A percentile compares a stretch with the other conserved stretches of the same genome.
These are phyloP conservation scores for Metschnikowia henanensis DNA, from an alignment of 805 yeast species.

Conservation along the genomic window DNA sequence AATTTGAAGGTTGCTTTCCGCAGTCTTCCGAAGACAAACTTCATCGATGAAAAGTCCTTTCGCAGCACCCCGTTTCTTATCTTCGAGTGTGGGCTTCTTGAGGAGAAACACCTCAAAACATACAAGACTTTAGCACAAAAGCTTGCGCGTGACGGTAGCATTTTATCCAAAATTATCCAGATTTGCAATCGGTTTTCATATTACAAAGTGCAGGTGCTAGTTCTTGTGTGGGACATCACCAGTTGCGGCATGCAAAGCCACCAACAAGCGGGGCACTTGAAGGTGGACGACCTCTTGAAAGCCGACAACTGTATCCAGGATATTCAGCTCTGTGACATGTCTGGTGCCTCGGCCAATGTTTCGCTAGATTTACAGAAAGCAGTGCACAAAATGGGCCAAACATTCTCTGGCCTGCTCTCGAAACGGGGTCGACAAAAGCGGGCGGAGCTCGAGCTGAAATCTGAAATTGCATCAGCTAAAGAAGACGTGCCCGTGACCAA, in stretches of 20 bases:
- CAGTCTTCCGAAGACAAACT: conserved; percentile 41
- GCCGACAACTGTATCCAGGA: conserved; percentile 18
- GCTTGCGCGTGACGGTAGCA: conserved; percentile 35
- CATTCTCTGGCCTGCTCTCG: conserved; percentile 31
- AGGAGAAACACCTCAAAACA: conserved; percentile 13
- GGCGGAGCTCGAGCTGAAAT: conserved; percentile 12
- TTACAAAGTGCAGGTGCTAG: conserved; percentile 39
- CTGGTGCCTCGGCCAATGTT: conserved; percentile 24
- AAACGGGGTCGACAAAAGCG: conserved; percentile 28
- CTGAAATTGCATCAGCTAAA: not conserved
- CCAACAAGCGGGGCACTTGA: conserved; percentile 20
- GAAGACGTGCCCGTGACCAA: not conserved
- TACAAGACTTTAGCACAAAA: conserved; percentile 28
- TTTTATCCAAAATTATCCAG: conserved; percentile 35
- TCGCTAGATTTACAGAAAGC: conserved; percentile 25
- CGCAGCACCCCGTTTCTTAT: conserved; percentile 43
- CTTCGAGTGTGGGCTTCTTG: conserved; percentile 51
- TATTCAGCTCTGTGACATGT: conserved; percentile 36
- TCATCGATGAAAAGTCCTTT: conserved; percentile 38
- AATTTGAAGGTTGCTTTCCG: conserved; percentile 34
- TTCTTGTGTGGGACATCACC: conserved; percentile 44
- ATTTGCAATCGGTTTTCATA: conserved; percentile 35
- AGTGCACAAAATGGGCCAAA: conserved; percentile 21
- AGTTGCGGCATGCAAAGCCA: conserved; percentile 17
- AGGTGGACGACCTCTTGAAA: conserved; percentile 11